Base-by-base conservation (phyloP, 169 alveolate species). In the Babesia gibsoni region DNA sequence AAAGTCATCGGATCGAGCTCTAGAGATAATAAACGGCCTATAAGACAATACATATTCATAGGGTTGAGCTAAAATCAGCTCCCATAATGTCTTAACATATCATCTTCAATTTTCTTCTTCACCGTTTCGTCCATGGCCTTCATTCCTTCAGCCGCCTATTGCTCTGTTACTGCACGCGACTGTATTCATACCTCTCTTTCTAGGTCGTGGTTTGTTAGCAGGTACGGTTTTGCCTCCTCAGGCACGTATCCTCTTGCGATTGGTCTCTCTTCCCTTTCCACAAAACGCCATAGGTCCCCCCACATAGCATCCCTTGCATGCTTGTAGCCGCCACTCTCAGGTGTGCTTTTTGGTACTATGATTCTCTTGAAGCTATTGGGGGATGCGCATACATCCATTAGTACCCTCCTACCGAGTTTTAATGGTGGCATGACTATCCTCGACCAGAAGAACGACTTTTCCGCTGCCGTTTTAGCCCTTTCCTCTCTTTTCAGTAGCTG, bases 221-320 rank as follows among this genome's bases (percentile, higher is more conserved):
- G 79, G 23, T 68, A 84, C 52, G 49, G 73, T 64, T 67, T 88
- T 50, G 66, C 67, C n/a, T 67, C 82, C 56, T 68, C 88, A 12
- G 92, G 90, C 10, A 88, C 84, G 79, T 91, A 91, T 23, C 79
- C 89, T 23, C 95, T 57, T 0, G 95, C 96, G 29, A 91, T 91
- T 0, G 95, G 95, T 4, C 94, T 70, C 22, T 87, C 74, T 25
- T 84, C 82, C 18, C 95, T 58, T 54, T 89, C 84, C 12, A 94
- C 90, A 67, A 88, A 92, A 22, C 96, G 81, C 94, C 94, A 93
- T 57, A 93, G 84, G 64, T 93, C 97, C 10, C 97, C 97, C 97
- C 97, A 93, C 68, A 91, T 81, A 1, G 88, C 84, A 39, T 88
- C 80, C 29, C 96, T 63, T 0, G 95, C 93, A 50, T 80, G 67